These are phyloP conservation scores for Lecanosticta acicola DNA, from an alignment of 2,329 filamentous ascomycete species.

Conservation along the genomic window DNA sequence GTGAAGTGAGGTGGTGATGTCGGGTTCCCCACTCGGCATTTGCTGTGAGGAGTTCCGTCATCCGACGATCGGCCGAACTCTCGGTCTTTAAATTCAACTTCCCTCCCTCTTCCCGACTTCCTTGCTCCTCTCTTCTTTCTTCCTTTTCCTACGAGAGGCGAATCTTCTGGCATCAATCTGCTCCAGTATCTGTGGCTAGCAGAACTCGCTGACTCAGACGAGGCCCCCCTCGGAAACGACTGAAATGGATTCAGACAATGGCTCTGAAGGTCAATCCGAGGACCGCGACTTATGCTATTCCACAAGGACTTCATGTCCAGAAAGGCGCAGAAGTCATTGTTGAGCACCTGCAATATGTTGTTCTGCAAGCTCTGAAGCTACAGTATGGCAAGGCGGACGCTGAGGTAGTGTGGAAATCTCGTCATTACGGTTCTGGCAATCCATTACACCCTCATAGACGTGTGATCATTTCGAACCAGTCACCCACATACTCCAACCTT, in stretches of 20 bases:
- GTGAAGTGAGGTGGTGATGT: slow-evolving; percentile 7
- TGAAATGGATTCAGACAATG: slow-evolving; percentile 42
- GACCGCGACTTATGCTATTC: slow-evolving; percentile 50
- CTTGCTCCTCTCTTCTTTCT: not conserved
- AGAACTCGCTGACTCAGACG: no score
- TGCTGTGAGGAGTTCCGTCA: not conserved
- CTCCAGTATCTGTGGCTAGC: no score
- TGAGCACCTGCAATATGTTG: slow-evolving; percentile 40
- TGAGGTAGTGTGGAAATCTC: no score
- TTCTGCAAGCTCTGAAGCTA: slow-evolving; percentile 10
- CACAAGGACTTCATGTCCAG: slow-evolving; percentile 50
- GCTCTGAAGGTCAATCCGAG: slow-evolving; percentile 43
- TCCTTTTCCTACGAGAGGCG: no score
- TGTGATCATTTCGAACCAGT: no score
- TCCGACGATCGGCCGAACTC: slow-evolving; percentile 5
- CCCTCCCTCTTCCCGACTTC: not conserved
- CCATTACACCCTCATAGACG: no score
- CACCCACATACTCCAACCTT: no score
- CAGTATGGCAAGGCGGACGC: slow-evolving; percentile 8
- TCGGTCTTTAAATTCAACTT: not conserved
- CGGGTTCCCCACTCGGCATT: slow-evolving; percentile 12
- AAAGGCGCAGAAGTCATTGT: slow-evolving; percentile 53
- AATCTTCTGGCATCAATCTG: no score
- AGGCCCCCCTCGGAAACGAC: no score
- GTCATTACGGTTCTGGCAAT: no score